Conservation (phyloP, 1,284 basidiomycete species). For the Sporisorium graminicola region DNA sequence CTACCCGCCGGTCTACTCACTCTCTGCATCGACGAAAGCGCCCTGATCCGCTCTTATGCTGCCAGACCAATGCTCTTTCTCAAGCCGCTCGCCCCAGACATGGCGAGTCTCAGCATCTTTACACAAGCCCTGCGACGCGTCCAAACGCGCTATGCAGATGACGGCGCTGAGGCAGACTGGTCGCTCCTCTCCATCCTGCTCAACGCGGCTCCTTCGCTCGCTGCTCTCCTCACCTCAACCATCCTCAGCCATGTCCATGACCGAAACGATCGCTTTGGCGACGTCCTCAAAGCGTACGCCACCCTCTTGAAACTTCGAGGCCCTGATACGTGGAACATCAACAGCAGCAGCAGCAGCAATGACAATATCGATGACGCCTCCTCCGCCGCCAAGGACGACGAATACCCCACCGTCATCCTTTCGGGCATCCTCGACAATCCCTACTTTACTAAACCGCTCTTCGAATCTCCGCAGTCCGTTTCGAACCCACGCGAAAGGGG, state of each 20-base stretch:
- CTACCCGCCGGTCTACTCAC: slow-evolving; percentile 48
- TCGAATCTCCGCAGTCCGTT: slow-evolving; percentile 28
- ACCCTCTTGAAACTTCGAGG: slow-evolving; percentile 44
- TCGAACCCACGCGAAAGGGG: slow-evolving; percentile 33
- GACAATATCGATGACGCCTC: not conserved
- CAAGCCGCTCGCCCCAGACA: slow-evolving; percentile 28
- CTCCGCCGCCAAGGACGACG: slow-evolving; percentile 19
- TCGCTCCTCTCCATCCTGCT: slow-evolving; percentile 43
- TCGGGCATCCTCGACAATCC: slow-evolving; percentile 61
- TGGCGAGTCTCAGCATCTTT: slow-evolving; percentile 26
- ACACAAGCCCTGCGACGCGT: slow-evolving; percentile 16
- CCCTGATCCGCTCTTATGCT: slow-evolving; percentile 40
- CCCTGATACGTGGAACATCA: slow-evolving; percentile 35
- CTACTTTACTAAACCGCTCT: slow-evolving; percentile 38
- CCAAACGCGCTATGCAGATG: slow-evolving; percentile 19
- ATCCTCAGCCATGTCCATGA: slow-evolving; percentile 50
- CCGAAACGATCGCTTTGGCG: slow-evolving; percentile 37
- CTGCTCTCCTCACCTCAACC: slow-evolving; percentile 24
- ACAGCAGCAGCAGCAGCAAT: not conserved
- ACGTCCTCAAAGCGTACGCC: slow-evolving; percentile 48
- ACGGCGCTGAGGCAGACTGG: slow-evolving; percentile 31
- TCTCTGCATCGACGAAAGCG: slow-evolving; percentile 39
- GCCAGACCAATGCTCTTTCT: slow-evolving; percentile 43
- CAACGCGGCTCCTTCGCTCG: slow-evolving; percentile 29
- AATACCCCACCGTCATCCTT: slow-evolving; percentile 54